Base-by-base conservation (phyloP, 108 stramenopile species). In the Nitzschia palea region DNA sequence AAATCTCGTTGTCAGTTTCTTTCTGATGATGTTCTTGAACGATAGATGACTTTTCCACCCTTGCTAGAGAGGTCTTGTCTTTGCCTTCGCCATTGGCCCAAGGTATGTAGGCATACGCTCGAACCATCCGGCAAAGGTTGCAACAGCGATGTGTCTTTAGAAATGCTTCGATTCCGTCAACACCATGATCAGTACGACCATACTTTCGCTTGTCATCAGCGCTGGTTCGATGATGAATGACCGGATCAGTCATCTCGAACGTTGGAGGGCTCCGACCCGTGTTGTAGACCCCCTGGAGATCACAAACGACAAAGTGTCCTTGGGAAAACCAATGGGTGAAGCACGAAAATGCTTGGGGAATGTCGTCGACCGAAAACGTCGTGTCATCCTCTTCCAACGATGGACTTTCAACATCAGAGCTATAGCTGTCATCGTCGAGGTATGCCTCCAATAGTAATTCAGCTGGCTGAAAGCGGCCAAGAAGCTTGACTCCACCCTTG, bases 201-300 rank as follows among this genome's bases (percentile, higher is more conserved):
- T 48, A 81, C 12, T 29, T 17, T 25, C 67, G 68, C 14, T 23
- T 54, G 4, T 72, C 31, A 10, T 66, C 68, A 40, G 48, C 67
- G 2, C 32, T 55, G 14, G 69, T 67, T 3, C 66, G 65, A 67
- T 79, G 76, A 40, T 85, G 84, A 29, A 86, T 78, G n/a, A 73
- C 85, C 20, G 85, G 85, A 60, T 86, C 85, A 6, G 80, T 86
- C 68, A 86, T 36, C 66, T 80, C 76, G 52, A 86, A 80, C 1
- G 62, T 71, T 10, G 84, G 80, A 28, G 83, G 83, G 14, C 69
- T 26, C 55, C 67, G 61, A 34, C 48, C 84, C 3, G 70, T 78
- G 47, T 81, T 81, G 71, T 67, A 77, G 8, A 85, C 57, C 53
- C 84, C 84, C 52, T 85, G 80, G 0, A 85, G 71, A 50, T 85